phyloP scores from a whole-genome alignment of 2,329 filamentous ascomycete genomes.

The Paramyrothecium roridum region DNA sequence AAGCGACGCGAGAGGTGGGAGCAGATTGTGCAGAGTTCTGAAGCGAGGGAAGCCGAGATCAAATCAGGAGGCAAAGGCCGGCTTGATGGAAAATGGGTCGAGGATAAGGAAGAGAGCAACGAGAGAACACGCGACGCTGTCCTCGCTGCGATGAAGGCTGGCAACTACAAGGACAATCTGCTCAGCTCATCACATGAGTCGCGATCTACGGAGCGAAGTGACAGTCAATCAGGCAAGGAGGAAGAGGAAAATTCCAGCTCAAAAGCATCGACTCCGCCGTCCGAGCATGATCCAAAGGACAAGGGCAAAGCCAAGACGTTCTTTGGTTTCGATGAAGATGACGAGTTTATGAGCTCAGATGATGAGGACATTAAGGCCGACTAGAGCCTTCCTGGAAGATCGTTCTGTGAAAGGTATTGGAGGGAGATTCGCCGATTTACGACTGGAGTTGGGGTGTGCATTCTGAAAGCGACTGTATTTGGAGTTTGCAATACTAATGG shows the following conservation, averaged over 20 bases:
- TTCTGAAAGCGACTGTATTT: no score
- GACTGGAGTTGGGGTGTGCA: background rate
- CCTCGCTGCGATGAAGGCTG: constrained; percentile 64
- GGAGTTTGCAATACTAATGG: no score
- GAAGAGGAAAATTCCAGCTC: constrained; percentile 36
- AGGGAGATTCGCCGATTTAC: background rate
- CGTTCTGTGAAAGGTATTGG: background rate
- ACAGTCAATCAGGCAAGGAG: constrained; percentile 24
- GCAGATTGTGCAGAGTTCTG: constrained; percentile 79
- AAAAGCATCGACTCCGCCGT: constrained; percentile 47
- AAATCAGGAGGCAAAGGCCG: constrained; percentile 67
- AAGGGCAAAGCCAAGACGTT: constrained; percentile 49
- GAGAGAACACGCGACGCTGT: constrained; percentile 80
- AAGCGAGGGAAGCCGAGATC: constrained; percentile 80
- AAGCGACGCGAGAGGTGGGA: constrained; percentile 82
- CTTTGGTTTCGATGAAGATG: constrained; percentile 77
- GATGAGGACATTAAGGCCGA: constrained; percentile 49
- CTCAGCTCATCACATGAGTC: constrained; percentile 50
- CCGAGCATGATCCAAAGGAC: constrained; percentile 34
- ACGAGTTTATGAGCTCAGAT: constrained; percentile 69
- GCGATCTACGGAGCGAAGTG: constrained; percentile 29
- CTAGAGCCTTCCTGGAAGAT: constrained; percentile 1
- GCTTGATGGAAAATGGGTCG: constrained; percentile 89
- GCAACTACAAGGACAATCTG: constrained; percentile 59
- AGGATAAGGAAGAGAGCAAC: constrained; percentile 86